Conservation (phyloP, 495 filamentous ascomycete species). For the Podospora pseudopauciseta region DNA sequence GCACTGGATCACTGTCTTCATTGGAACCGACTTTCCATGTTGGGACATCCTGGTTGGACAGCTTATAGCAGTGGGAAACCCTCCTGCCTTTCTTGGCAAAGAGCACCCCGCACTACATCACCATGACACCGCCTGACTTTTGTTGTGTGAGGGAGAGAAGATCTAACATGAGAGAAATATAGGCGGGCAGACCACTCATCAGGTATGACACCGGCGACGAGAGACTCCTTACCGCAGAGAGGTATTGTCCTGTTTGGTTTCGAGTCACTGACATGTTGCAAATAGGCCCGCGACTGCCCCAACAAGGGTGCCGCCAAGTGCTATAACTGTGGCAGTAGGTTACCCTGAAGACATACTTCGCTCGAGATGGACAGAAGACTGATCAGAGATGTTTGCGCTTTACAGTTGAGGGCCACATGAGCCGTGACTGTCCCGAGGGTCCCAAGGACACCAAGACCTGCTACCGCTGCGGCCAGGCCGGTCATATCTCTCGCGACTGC, state of each 20-base stretch:
- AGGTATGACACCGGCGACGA: slow-evolving; percentile 43
- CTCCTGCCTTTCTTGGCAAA: neutral
- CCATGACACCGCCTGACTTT: slow-evolving; percentile 21
- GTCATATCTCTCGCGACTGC: slow-evolving; percentile 95
- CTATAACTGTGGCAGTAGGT: slow-evolving; percentile 53
- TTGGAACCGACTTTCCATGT: neutral
- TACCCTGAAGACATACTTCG: neutral
- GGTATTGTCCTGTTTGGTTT: slow-evolving; percentile 17
- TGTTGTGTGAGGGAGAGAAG: slow-evolving; percentile 29
- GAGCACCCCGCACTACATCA: slow-evolving; percentile 11
- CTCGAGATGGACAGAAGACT: slow-evolving; percentile 7
- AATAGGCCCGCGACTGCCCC: slow-evolving; percentile 86
- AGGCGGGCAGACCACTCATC: slow-evolving; percentile 49
- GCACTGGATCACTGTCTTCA: neutral
- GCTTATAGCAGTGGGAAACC: slow-evolving; percentile 11
- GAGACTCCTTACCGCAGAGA: slow-evolving; percentile 18
- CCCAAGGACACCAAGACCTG: slow-evolving; percentile 88
- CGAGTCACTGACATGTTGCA: slow-evolving; percentile 24
- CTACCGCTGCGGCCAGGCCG: slow-evolving; percentile 84
- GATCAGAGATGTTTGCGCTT: slow-evolving; percentile 18
- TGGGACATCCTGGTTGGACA: neutral
- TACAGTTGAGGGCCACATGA: slow-evolving; percentile 73
- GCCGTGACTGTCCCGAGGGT: slow-evolving; percentile 86
- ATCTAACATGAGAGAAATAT: slow-evolving; percentile 43
- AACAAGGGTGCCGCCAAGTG: slow-evolving; percentile 90